phyloP scores from a whole-genome alignment of 495 filamentous ascomycete genomes.

The Platismatia glauca region DNA sequence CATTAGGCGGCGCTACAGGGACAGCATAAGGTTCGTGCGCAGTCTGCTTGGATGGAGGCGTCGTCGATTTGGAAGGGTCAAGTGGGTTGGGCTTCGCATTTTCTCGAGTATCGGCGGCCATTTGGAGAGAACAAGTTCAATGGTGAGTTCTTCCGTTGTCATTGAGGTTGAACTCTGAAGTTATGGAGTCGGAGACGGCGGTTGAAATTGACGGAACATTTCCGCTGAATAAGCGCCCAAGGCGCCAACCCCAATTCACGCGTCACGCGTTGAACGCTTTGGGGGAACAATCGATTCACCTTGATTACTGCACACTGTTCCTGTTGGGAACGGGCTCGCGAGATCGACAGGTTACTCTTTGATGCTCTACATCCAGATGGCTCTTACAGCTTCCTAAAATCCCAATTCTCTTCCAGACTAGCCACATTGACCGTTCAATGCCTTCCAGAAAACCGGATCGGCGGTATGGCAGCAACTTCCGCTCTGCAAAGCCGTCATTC shows the following conservation, averaged over 20 bases:
- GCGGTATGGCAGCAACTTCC: slow-evolving; percentile 44
- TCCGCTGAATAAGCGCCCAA: neutral
- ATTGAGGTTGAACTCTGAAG: too few species aligned
- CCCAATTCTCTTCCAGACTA: neutral
- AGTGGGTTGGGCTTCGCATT: neutral
- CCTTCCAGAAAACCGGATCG: slow-evolving; percentile 48
- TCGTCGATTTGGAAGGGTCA: neutral
- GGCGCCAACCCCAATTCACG: neutral
- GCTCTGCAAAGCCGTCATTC: slow-evolving; percentile 41
- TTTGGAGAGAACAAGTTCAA: slow-evolving; percentile 20
- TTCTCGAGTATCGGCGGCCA: slow-evolving; percentile 50
- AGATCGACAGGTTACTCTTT: neutral
- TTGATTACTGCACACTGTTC: neutral
- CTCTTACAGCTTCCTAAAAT: too few species aligned
- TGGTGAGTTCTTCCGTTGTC: neutral
- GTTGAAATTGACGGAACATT: neutral
- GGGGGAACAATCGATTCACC: neutral
- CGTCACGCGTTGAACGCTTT: neutral
- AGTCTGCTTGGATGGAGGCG: slow-evolving; percentile 15
- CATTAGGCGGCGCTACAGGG: slow-evolving; percentile 22
- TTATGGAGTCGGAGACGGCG: too few species aligned
- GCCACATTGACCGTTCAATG: slow-evolving; percentile 35
- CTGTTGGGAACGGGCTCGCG: neutral
- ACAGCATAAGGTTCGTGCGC: slow-evolving; percentile 33
- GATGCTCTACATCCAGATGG: neutral